Conservation (phyloP, 2,329 filamentous ascomycete species). For the Emericellopsis cladophorae region DNA sequence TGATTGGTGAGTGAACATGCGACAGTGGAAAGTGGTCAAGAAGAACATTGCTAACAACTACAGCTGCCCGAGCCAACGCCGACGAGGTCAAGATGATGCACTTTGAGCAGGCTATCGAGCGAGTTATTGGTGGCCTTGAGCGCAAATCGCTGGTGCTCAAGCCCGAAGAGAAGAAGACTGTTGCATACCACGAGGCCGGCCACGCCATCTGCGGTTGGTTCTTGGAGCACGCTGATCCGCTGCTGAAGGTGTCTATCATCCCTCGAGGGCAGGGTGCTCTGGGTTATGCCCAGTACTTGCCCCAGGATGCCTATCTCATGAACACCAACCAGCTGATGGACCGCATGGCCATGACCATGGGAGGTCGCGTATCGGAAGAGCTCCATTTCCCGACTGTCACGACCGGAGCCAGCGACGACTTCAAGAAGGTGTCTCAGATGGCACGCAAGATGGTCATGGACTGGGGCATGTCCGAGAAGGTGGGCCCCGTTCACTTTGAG, state of each 20-base stretch:
- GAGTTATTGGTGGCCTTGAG: conserved; percentile 90
- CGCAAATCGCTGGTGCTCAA: conserved; percentile 93
- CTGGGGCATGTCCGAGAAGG: conserved; percentile 94
- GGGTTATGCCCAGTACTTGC: conserved; percentile 96
- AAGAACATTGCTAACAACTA: conserved; percentile 6
- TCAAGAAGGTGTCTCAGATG: conserved; percentile 95
- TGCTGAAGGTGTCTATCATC: conserved; percentile 97
- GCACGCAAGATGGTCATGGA: conserved; percentile 98
- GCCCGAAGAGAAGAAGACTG: conserved; percentile 87
- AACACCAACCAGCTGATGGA: conserved; percentile 94
- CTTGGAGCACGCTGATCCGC: conserved; percentile 88
- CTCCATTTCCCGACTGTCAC: conserved; percentile 95
- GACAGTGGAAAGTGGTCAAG: neutral
- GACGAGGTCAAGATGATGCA: conserved; percentile 75
- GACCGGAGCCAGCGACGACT: conserved; percentile 88
- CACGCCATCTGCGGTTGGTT: conserved; percentile 99
- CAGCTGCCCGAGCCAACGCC: conserved; percentile 74
- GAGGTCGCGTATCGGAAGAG: conserved; percentile 89
- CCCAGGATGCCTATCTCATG: conserved; percentile 89
- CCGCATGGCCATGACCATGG: conserved; percentile 98
- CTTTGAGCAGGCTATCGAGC: conserved; percentile 96
- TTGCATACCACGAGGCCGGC: conserved; percentile 95
- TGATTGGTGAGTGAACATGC: conserved; percentile 60
- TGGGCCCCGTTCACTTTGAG: conserved; percentile 86
- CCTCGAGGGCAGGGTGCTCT: conserved; percentile 87